These are phyloP conservation scores for Solanum microdontum DNA, from an alignment of 257 asterid genomes.

Conservation along the genomic window DNA sequence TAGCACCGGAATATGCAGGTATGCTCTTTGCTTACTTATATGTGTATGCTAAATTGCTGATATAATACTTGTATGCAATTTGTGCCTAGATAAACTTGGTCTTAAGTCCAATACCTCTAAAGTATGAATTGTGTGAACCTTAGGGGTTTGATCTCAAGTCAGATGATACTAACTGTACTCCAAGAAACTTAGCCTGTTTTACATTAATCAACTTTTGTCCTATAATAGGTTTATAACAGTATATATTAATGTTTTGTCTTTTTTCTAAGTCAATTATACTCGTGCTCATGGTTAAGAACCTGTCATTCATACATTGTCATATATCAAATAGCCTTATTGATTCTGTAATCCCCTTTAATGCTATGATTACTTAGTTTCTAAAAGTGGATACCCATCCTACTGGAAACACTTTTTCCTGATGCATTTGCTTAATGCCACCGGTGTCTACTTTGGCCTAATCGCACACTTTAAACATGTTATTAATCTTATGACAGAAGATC, in stretches of 20 bases:
- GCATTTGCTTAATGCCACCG: neutral
- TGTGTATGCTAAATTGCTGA: neutral
- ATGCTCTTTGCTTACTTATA: neutral
- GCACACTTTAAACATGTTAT: neutral
- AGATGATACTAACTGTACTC: neutral
- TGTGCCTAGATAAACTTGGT: neutral
- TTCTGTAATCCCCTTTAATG: neutral
- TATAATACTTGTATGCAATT: neutral
- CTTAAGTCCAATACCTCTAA: neutral
- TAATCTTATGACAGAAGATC: neutral
- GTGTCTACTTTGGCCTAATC: neutral
- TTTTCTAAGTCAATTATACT: neutral
- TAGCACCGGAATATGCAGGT: slow-evolving; percentile 99
- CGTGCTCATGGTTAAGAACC: neutral
- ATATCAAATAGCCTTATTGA: neutral
- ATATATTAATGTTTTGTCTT: neutral
- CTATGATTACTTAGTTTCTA: neutral
- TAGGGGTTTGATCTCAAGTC: neutral
- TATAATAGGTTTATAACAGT: neutral
- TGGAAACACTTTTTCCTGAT: neutral
- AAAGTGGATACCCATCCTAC: neutral
- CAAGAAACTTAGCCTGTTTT: neutral
- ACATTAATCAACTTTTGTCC: neutral
- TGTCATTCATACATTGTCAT: neutral
- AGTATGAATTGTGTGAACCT: neutral